These are phyloP conservation scores for Setaria italica DNA, from an alignment of 202 grass and related monocot genomes.

Conservation along the genomic window DNA sequence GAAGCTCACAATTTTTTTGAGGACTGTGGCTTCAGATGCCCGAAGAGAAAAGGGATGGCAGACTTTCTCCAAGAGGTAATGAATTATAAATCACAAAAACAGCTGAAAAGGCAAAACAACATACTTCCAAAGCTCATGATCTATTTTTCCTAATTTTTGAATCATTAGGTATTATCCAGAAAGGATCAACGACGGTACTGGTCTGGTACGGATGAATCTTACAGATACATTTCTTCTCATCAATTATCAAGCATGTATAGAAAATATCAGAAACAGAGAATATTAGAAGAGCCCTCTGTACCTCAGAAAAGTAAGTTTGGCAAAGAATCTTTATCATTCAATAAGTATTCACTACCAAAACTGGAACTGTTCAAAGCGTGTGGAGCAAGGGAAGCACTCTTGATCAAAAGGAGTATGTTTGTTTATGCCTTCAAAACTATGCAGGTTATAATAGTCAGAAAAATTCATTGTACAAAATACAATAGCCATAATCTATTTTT, in stretches of 20 bases:
- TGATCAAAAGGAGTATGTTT: slow-evolving; percentile 54
- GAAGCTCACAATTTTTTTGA: slow-evolving; percentile 57
- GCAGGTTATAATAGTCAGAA: slow-evolving; percentile 46
- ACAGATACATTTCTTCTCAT: slow-evolving; percentile 45
- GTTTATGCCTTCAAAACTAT: slow-evolving; percentile 58
- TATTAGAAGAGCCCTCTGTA: not conserved
- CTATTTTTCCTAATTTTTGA: not conserved
- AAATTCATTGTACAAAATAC: slow-evolving; percentile 4
- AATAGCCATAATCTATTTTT: not conserved
- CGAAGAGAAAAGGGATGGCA: slow-evolving; percentile 63
- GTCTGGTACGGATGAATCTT: slow-evolving; percentile 31
- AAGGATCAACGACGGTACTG: slow-evolving; percentile 66
- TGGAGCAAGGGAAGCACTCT: slow-evolving; percentile 52
- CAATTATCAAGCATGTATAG: slow-evolving; percentile 51
- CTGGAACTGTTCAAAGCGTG: slow-evolving; percentile 56
- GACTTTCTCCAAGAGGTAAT: slow-evolving; percentile 77
- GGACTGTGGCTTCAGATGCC: slow-evolving; percentile 66
- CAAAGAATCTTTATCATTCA: slow-evolving; percentile 46
- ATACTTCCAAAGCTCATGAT: not conserved
- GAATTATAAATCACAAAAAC: not conserved
- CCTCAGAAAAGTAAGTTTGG: slow-evolving; percentile 18
- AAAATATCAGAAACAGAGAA: slow-evolving; percentile 26
- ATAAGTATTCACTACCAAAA: slow-evolving; percentile 37
- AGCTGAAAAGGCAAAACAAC: not conserved
- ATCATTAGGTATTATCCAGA: slow-evolving; percentile 47